A percentile compares a stretch with the other conserved stretches of the same genome.
These are phyloP conservation scores for Solanum arcanum DNA, from an alignment of 257 asterid genomes.

Conservation along the genomic window DNA sequence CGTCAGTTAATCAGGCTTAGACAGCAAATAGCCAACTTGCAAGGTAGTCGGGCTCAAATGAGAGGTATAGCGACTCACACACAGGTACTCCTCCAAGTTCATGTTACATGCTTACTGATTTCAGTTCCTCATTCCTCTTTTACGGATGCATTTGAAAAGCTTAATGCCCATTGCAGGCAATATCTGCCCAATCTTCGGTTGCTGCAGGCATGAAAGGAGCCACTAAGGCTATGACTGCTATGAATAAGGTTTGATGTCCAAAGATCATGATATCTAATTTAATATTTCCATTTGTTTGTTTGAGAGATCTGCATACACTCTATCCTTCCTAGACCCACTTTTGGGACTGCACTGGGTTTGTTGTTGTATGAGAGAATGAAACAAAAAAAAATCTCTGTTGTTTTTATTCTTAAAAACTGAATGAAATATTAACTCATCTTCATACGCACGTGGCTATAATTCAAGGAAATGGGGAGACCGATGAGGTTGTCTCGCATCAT, in stretches of 20 bases:
- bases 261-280: not conserved
- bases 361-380: not conserved
- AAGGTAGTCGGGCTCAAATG: constrained; percentile 93
- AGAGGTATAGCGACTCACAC: constrained; percentile 91
- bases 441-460: not conserved
- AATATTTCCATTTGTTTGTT: not conserved
- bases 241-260: constrained; percentile 58
- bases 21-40: constrained; percentile 87
- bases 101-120: not conserved
- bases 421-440: not conserved
- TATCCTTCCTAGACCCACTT: not conserved
- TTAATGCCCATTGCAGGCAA: constrained; percentile 42
- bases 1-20: constrained; percentile 84
- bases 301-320: not conserved
- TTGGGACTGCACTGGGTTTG: not conserved
- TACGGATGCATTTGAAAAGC: not conserved
- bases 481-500: not conserved
- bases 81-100: constrained; percentile 41
- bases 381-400: not conserved
- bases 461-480: not conserved
- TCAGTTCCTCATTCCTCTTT: not conserved
- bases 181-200: constrained; percentile 88
- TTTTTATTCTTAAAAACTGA: not conserved
- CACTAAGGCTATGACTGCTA: constrained; percentile 82
- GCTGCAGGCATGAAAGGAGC: constrained; percentile 96